These are phyloP conservation scores for Camellia japonica DNA, from an alignment of 148 eudicot genomes.

Conservation along the genomic window DNA sequence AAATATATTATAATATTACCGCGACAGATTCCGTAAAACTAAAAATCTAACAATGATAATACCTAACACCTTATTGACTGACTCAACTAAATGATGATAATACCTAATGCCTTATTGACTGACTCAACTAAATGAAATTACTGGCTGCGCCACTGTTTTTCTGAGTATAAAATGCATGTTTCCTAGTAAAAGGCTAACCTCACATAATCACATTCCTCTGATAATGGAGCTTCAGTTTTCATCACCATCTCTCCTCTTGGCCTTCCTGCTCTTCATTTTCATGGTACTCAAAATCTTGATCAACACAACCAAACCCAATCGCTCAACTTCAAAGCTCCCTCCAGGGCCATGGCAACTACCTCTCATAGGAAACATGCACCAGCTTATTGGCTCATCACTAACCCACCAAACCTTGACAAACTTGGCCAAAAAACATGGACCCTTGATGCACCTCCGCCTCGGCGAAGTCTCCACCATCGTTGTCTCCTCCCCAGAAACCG, in stretches of 20 bases:
- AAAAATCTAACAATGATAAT: too few species aligned
- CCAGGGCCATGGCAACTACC: slow-evolving; percentile 34
- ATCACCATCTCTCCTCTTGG: neutral
- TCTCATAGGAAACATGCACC: slow-evolving; percentile 29
- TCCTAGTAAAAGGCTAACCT: too few species aligned
- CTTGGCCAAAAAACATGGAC: slow-evolving; percentile 27
- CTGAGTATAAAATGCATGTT: too few species aligned
- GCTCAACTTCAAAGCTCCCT: slow-evolving; percentile 14
- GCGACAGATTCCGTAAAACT: too few species aligned
- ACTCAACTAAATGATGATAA: too few species aligned
- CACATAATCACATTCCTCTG: too few species aligned
- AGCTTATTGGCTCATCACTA: slow-evolving; percentile 20
- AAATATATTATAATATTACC: too few species aligned
- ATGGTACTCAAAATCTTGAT: neutral
- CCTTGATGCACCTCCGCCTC: slow-evolving; percentile 30
- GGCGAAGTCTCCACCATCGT: slow-evolving; percentile 26
- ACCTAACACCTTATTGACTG: too few species aligned
- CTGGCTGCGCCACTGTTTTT: too few species aligned
- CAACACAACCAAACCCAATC: neutral
- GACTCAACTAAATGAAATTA: too few species aligned
- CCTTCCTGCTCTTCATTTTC: slow-evolving; percentile 11
- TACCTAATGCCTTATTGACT: too few species aligned
- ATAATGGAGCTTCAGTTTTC: neutral
- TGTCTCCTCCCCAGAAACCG: slow-evolving; percentile 28
- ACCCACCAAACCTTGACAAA: slow-evolving; percentile 22